These are phyloP conservation scores for Malassezia japonica DNA, from an alignment of 1,284 basidiomycete species.

Conservation along the genomic window DNA sequence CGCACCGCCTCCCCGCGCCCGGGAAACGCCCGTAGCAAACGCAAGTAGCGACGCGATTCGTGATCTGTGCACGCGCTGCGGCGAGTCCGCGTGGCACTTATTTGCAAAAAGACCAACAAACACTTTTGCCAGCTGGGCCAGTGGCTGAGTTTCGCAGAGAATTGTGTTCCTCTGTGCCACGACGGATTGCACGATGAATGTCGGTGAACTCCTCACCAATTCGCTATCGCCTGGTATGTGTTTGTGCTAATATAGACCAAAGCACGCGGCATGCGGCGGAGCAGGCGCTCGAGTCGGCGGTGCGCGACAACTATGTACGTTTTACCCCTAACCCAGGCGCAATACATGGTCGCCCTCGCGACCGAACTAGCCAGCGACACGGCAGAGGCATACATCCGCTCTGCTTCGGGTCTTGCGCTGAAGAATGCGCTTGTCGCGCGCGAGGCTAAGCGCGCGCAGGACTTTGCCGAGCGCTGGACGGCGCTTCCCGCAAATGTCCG, in stretches of 20 bases:
- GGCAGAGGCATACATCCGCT: constrained; percentile 61
- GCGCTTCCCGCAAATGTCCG: constrained; percentile 61
- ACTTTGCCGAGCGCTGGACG: constrained; percentile 58
- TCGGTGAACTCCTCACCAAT: constrained; percentile 44
- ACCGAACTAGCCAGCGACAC: constrained; percentile 37
- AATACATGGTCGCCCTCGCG: constrained; percentile 43
- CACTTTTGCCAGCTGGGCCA: constrained; percentile 5
- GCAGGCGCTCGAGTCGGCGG: constrained; percentile 41
- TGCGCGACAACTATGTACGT: constrained; percentile 41
- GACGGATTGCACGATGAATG: constrained; percentile 41
- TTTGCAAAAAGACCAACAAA: constrained; percentile 16
- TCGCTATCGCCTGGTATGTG: constrained; percentile 40
- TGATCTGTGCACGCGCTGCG: background rate
- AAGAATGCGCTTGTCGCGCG: constrained; percentile 89
- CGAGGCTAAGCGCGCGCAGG: constrained; percentile 57
- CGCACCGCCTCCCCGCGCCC: constrained; percentile 1
- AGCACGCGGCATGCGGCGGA: constrained; percentile 40
- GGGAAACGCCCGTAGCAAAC: constrained; percentile 4
- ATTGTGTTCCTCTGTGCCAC: constrained; percentile 2
- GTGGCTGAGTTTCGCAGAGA: background rate
- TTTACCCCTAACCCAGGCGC: constrained; percentile 11
- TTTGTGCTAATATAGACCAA: constrained; percentile 20
- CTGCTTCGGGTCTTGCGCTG: constrained; percentile 87
- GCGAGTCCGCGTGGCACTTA: constrained; percentile 4
- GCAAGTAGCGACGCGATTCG: background rate